Base-by-base conservation (phyloP, 306 rosid species). In the Quercus wislizeni region DNA sequence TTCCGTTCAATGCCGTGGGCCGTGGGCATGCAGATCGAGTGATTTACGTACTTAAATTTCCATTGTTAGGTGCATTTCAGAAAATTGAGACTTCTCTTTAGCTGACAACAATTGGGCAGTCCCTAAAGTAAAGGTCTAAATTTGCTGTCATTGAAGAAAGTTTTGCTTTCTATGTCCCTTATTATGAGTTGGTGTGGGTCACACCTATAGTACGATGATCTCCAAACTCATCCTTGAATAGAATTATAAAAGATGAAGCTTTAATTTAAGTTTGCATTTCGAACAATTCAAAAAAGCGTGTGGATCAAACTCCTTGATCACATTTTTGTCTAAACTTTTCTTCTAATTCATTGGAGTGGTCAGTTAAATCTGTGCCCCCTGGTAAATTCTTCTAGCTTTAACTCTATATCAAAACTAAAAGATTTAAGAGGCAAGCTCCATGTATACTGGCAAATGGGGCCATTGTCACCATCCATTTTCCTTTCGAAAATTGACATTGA, bases 161-260 rank as follows among this genome's bases (percentile, higher is more conserved):
- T 79, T 84, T 84, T 79, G 86, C 86, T 74, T 49, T 67, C 61
- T 28, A 38, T 72, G 85, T 62, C 65, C 21, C 83, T 59, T 61
- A 68, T 35, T 78, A 77, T 70, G 63, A 61, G 76, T 62, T 77
- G 70, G 76, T 79, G 78, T 75, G 83, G 79, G 83, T 74, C 81
- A 79, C 49, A 69, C 80, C 62, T 15, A 74, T 27, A 31, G 83
- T 75, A 82, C 81, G 80, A 68, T 13, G 75, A 76, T 83, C 83
- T 81, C 88, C 69, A 21, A 28, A 63, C 15, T 61, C 77, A 43
- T 75, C 81, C 62, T 65, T 38, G 35, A 49, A 75, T 63, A 68
- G 33, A 33, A 46, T 78, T 63, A 69, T 51, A 49, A 49, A 49
- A 49, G 54, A 49, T 12, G 15, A 49, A 49, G 15, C 54, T 49